phyloP scores from a whole-genome alignment of 805 yeast species.

The Saccharomycopsis capsularis region DNA sequence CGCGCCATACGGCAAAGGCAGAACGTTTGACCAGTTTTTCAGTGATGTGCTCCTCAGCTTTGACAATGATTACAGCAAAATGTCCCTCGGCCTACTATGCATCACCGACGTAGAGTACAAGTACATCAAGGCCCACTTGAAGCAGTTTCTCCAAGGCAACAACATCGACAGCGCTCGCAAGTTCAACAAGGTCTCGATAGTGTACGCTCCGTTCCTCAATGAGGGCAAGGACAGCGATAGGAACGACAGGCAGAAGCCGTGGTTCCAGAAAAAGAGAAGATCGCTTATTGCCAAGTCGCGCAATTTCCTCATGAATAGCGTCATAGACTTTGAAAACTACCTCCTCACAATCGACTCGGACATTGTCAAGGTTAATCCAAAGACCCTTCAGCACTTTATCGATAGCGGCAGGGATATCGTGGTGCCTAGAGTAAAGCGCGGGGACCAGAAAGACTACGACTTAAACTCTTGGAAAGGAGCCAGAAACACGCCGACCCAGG shows the following conservation, averaged over 20 bases:
- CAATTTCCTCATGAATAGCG: conserved; percentile 26
- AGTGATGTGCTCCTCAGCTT: conserved; percentile 27
- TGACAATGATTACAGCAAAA: conserved; percentile 24
- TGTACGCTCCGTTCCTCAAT: conserved; percentile 20
- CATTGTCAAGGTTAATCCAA: conserved; percentile 25
- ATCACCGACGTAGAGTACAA: conserved; percentile 8
- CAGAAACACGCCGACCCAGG: conserved; percentile 26
- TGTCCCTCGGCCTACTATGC: conserved; percentile 24
- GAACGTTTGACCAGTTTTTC: conserved; percentile 31
- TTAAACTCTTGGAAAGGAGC: conserved; percentile 32
- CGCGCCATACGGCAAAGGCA: conserved; percentile 33
- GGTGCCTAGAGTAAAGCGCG: conserved; percentile 29
- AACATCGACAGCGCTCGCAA: conserved; percentile 15
- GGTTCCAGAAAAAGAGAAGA: conserved; percentile 27
- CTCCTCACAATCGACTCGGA: conserved; percentile 31
- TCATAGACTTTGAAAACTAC: conserved; percentile 27
- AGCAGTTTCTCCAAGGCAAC: conserved; percentile 10
- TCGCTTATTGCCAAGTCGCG: conserved; percentile 27
- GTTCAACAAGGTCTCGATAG: conserved; percentile 15
- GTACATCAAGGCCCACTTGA: conserved; percentile 5
- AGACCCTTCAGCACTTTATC: conserved; percentile 26
- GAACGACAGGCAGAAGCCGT: conserved; percentile 16
- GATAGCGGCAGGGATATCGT: conserved; percentile 27
- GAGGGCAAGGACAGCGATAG: conserved; percentile 7
- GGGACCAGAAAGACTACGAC: conserved; percentile 29